Percentiles rank a stretch among this genome's conserved stretches.
These are phyloP conservation scores for Themeda triandra DNA, from an alignment of 176 grass and related monocot genomes.

Conservation along the genomic window DNA sequence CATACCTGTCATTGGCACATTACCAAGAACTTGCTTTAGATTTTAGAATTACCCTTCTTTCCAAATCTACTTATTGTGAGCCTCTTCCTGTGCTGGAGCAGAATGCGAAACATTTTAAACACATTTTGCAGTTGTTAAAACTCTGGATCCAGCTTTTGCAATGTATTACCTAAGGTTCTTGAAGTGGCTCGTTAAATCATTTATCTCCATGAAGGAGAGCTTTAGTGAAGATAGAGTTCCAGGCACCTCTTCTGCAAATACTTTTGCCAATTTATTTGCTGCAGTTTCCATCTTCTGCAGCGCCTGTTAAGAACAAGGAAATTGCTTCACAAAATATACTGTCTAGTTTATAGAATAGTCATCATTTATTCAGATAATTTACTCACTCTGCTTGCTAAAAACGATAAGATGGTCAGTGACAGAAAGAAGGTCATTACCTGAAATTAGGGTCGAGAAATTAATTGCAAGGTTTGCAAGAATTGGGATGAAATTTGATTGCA, in stretches of 20 bases:
- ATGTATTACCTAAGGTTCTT: conserved; percentile 37
- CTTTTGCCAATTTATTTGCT: conserved; percentile 29
- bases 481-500: background rate
- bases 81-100: too few species aligned
- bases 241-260: conserved; percentile 39
- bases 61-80: too few species aligned
- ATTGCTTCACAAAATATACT: background rate
- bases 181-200: conserved; percentile 52
- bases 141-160: background rate
- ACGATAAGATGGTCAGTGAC: conserved; percentile 36
- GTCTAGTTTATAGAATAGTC: background rate
- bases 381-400: conserved; percentile 37
- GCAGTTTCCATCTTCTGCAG: conserved; percentile 21
- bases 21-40: conserved; percentile 5
- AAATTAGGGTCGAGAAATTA: background rate
- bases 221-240: conserved; percentile 45
- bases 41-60: too few species aligned
- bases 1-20: background rate
- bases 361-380: background rate
- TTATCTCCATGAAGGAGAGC: conserved; percentile 51
- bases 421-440: conserved; percentile 44
- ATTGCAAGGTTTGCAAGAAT: background rate
- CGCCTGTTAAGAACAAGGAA: conserved; percentile 12
- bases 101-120: too few species aligned
- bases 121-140: too few species aligned